Evolutionary conservation across 768 basidiomycete genomes (phyloP).

Genomic region (Astraeus odoratus): DNA sequence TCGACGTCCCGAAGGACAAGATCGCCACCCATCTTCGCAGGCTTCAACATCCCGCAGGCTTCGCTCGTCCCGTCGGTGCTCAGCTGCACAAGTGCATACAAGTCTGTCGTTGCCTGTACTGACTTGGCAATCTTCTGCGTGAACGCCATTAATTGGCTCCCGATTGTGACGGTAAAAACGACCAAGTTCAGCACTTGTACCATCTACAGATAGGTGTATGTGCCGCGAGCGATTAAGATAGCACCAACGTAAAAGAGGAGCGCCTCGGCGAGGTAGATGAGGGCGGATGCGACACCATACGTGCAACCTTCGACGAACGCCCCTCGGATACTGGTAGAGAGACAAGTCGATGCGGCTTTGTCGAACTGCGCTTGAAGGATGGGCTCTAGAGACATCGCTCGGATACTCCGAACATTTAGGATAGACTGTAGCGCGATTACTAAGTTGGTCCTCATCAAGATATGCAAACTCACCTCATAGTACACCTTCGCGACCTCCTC

Average conservation of each 20-base stretch:
- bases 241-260: conserved; percentile 89
- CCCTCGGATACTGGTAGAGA: conserved; percentile 61
- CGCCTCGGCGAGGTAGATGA: conserved; percentile 88
- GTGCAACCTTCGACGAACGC: conserved; percentile 85
- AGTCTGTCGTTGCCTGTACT: conserved; percentile 74
- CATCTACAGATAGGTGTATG: conserved; percentile 84
- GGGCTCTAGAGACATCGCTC: conserved; percentile 77
- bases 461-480: conserved; percentile 59
- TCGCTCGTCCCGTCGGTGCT: conserved; percentile 55
- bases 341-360: conserved; percentile 49
- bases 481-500: conserved; percentile 82
- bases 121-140: conserved; percentile 80
- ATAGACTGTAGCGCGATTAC: conserved; percentile 44
- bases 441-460: background rate
- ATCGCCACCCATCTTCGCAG: conserved; percentile 50
- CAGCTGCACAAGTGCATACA: conserved; percentile 62
- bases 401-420: conserved; percentile 78
- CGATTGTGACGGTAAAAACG: conserved; percentile 89
- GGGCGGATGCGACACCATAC: conserved; percentile 68
- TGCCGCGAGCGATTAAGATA: conserved; percentile 71
- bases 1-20: conserved; percentile 67
- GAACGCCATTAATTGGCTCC: conserved; percentile 87
- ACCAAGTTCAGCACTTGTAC: conserved; percentile 86
- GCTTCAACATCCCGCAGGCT: conserved; percentile 58
- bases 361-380: conserved; percentile 70